Conservation (phyloP, 2,329 filamentous ascomycete species). For the Beauveria caledonica region DNA sequence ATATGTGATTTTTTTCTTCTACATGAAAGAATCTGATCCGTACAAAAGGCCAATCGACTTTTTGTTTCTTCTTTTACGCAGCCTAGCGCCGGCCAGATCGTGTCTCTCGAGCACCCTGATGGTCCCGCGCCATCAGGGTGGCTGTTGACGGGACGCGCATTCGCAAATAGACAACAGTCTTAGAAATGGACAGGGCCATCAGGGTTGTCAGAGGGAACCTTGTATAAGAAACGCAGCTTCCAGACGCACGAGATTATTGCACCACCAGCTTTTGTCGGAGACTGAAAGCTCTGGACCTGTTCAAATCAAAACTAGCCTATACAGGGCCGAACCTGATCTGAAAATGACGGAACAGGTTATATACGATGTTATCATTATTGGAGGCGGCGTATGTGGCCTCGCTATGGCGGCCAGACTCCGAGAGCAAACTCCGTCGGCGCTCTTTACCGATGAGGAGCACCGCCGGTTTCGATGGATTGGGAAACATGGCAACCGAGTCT, state of each 20-base stretch:
- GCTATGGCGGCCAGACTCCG: constrained; percentile 64
- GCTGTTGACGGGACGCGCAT: background rate
- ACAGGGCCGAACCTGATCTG: no score
- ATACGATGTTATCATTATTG: constrained; percentile 64
- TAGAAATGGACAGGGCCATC: background rate
- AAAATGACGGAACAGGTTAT: constrained; percentile 22
- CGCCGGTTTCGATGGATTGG: constrained; percentile 72
- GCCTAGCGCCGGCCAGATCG: background rate
- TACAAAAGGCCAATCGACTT: background rate
- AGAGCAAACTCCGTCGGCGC: constrained; percentile 65
- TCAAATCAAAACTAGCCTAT: background rate
- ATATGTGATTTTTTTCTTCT: no score
- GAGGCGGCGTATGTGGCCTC: constrained; percentile 67
- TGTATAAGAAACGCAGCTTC: background rate
- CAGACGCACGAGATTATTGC: no score
- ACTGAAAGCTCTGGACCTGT: background rate
- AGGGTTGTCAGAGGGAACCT: background rate
- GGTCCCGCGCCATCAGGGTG: constrained; percentile 6
- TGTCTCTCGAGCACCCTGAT: constrained; percentile 1
- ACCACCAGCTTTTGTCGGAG: background rate
- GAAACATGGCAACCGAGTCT: constrained; percentile 53
- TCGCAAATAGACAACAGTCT: background rate
- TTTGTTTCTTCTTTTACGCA: background rate
- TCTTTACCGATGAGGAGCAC: constrained; percentile 79
- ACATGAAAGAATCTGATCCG: no score